A percentile compares a stretch with the other conserved stretches of the same genome.
Evolutionary conservation across 1,284 basidiomycete genomes (phyloP).

Genomic region (Rhodotorula sp.): DNA sequence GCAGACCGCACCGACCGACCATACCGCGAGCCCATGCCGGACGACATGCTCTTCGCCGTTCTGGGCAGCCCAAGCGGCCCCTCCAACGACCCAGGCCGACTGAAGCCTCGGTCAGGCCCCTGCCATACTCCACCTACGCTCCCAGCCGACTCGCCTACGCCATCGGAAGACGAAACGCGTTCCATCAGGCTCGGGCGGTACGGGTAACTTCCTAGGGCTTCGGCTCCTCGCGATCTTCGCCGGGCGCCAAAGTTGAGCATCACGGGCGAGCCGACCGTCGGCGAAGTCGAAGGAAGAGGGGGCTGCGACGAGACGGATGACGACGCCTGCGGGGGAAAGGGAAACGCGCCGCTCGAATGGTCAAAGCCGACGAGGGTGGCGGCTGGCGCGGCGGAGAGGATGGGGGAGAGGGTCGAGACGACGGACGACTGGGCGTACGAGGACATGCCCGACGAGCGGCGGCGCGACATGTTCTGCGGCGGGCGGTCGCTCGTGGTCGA

Average conservation of each 20-base stretch:
- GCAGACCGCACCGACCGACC: not conserved
- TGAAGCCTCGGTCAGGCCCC: slow-evolving; percentile 2
- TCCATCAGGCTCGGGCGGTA: slow-evolving; percentile 20
- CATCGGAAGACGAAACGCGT: slow-evolving; percentile 1
- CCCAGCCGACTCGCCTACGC: not conserved
- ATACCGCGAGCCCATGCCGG: not conserved
- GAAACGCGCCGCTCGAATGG: slow-evolving; percentile 6
- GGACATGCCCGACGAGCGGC: slow-evolving; percentile 21
- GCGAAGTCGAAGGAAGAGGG: not conserved
- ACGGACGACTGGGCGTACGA: slow-evolving; percentile 1
- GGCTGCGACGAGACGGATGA: not conserved
- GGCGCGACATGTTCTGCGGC: slow-evolving; percentile 1
- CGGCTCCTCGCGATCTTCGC: slow-evolving; percentile 8
- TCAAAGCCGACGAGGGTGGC: slow-evolving; percentile 2
- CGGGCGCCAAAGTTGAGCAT: slow-evolving; percentile 25
- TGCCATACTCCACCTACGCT: not conserved
- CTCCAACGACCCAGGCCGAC: not conserved
- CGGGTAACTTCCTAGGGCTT: slow-evolving; percentile 5
- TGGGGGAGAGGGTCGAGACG: slow-evolving; percentile 18
- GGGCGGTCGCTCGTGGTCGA: not conserved
- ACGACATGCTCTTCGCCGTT: slow-evolving; percentile 2
- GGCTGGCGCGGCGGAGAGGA: slow-evolving; percentile 15
- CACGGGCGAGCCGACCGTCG: not conserved
- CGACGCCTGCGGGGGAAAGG: slow-evolving; percentile 1
- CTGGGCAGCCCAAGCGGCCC: not conserved